These are phyloP conservation scores for Penicillium sp. DNA, from an alignment of 2,329 filamentous ascomycete species.

Conservation along the genomic window DNA sequence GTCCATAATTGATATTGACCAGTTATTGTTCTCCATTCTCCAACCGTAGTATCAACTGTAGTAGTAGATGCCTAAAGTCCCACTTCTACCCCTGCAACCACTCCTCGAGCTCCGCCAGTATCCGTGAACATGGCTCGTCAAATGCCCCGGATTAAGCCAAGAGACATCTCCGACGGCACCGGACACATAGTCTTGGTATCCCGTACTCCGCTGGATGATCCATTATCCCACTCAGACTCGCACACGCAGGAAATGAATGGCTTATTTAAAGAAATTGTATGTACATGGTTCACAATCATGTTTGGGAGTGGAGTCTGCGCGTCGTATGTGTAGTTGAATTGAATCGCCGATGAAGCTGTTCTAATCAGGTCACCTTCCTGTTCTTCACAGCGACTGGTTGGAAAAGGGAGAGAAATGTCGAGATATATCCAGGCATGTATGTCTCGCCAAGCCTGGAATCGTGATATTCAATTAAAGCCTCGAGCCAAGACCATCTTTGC, in stretches of 20 bases:
- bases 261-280: too few species aligned
- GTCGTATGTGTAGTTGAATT: conserved; percentile 46
- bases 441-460: neutral
- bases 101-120: conserved; percentile 31
- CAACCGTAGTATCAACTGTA: neutral
- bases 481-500: too few species aligned
- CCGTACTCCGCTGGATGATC: conserved; percentile 42
- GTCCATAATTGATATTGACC: conserved; percentile 10
- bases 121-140: conserved; percentile 42
- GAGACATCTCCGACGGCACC: conserved; percentile 44
- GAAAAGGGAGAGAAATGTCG: too few species aligned
- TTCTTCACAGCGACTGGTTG: too few species aligned
- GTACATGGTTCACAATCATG: conserved; percentile 47
- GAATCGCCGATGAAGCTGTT: conserved; percentile 52
- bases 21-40: neutral
- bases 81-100: conserved; percentile 11
- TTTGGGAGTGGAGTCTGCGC: conserved; percentile 44
- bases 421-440: too few species aligned
- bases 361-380: too few species aligned
- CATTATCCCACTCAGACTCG: conserved; percentile 41
- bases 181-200: conserved; percentile 46
- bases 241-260: conserved; percentile 42
- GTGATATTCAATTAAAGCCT: too few species aligned
- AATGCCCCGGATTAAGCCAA: conserved; percentile 49
- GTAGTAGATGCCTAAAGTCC: neutral